These are phyloP conservation scores for Daedaleopsis nitida DNA, from an alignment of 768 basidiomycete species.

Conservation along the genomic window DNA sequence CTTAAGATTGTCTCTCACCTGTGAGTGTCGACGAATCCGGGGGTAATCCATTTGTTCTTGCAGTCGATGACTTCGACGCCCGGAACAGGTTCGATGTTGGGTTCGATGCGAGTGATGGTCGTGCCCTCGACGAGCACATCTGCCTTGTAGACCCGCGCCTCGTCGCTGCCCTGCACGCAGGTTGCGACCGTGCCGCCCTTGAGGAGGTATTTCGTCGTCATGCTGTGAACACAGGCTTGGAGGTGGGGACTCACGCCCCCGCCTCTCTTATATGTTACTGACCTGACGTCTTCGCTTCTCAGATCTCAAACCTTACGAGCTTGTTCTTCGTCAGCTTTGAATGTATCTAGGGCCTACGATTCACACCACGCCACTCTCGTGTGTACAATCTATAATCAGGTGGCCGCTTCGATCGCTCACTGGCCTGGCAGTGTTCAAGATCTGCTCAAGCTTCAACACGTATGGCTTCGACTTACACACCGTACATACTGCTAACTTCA, in stretches of 20 bases:
- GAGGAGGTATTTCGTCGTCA: conserved; percentile 24
- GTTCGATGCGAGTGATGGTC: conserved; percentile 28
- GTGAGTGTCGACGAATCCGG: conserved; percentile 36
- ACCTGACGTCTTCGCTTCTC: background rate
- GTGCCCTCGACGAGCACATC: conserved; percentile 31
- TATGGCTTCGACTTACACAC: no score
- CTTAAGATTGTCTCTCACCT: conserved; percentile 19
- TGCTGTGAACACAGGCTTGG: background rate
- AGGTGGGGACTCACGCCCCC: background rate
- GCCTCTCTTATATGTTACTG: background rate
- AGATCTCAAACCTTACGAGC: no score
- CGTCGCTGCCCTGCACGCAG: conserved; percentile 20
- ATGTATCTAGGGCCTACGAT: no score
- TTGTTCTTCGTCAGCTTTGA: no score
- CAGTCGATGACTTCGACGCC: conserved; percentile 31
- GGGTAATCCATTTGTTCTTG: conserved; percentile 31
- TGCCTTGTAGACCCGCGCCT: conserved; percentile 23
- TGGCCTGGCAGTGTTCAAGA: no score
- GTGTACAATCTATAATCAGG: no score
- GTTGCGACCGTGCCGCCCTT: conserved; percentile 31
- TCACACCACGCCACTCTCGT: no score
- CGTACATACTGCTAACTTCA: no score
- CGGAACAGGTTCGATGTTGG: conserved; percentile 19
- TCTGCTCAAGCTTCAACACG: no score
- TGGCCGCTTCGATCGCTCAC: no score